Base-by-base conservation (phyloP, 371 early-diverging fungal genomes). In the Syncephalastrum sp. region DNA sequence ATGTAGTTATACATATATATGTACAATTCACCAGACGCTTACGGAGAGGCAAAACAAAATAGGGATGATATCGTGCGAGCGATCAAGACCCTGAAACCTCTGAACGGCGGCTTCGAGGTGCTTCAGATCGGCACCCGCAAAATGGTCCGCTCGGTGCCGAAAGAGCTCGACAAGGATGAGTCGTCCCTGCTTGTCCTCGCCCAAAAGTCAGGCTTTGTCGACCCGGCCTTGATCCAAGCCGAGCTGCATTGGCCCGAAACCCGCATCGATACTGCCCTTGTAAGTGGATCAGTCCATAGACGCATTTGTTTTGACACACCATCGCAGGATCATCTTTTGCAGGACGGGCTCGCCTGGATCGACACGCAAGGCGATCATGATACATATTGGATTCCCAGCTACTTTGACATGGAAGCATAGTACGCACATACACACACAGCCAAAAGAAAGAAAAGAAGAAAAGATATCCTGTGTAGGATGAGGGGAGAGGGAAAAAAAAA, bases 141-240 rank as follows among this genome's bases (percentile, higher is more conserved):
- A 54, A 82, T 97, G 82, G 88, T 97, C 4, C 87, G 90, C 62
- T 93, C 93, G 6, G 89, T 96, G 3, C 96, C 97, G 0, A 79
- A 90, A 16, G 98, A 97, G 64, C 70, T 97, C 46, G 92, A 93
- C 64, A 74, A 77, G 5, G 98, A 97, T 66, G 86, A 89, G 49
- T 70, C 90, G 0, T 70, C 74, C 0, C 69, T 94, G 38, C 65
- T 96, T 27, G 63, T 75, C 0, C 63, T 92, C 38, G 91, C 94
- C 4, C 89, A 91, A 77, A 83, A 82, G 54, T 76, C 69, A 8
- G 87, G 88, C n/a, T 88, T 81, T 60, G 80, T 89, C n/a, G 81
- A 84, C 41, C 57, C 66, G 45, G 63, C 69, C 0, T 78, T 79
- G 47, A 77, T 91, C 3, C 69, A 69, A 3, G 59, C 60, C 16